phyloP scores from a whole-genome alignment of 202 grass and related monocot genomes.

The Elaeis oleifera region DNA sequence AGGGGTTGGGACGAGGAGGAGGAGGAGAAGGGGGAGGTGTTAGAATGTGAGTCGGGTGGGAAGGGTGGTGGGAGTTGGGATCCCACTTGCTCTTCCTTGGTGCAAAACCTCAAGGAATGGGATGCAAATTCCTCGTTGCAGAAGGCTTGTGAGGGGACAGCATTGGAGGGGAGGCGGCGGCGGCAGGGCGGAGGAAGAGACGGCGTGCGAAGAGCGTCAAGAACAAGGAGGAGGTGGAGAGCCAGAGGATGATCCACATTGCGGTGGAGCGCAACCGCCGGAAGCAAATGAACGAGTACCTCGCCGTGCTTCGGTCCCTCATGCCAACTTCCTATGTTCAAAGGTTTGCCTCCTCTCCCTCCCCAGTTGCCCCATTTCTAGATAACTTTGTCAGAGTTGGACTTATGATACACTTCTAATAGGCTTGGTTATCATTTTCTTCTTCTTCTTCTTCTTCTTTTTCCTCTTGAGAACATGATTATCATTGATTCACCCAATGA shows the following conservation, averaged over 20 bases:
- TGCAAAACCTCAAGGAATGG: conserved; percentile 5
- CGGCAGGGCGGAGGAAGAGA: conserved; percentile 6
- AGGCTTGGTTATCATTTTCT: too few species aligned
- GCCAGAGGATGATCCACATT: conserved; percentile 24
- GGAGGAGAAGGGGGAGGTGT: background rate
- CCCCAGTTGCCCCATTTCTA: background rate
- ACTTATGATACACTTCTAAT: too few species aligned
- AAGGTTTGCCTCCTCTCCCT: background rate
- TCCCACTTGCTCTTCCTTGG: background rate
- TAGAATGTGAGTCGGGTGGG: background rate
- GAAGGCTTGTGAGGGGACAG: too few species aligned
- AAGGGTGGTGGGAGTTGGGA: background rate
- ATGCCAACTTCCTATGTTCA: conserved; percentile 16
- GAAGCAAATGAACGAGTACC: conserved; percentile 21
- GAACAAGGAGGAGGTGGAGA: conserved; percentile 25
- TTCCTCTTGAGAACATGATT: too few species aligned
- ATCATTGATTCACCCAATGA: too few species aligned
- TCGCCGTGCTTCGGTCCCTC: conserved; percentile 12
- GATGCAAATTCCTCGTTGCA: conserved; percentile 5
- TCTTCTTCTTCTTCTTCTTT: too few species aligned
- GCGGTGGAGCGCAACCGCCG: conserved; percentile 20
- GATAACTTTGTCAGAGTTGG: too few species aligned
- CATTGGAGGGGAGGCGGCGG: background rate
- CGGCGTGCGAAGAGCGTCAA: conserved; percentile 9
- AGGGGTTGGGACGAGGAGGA: too few species aligned